phyloP scores from a whole-genome alignment of 169 alveolate species.

The Prorocentrum cordatum region DNA sequence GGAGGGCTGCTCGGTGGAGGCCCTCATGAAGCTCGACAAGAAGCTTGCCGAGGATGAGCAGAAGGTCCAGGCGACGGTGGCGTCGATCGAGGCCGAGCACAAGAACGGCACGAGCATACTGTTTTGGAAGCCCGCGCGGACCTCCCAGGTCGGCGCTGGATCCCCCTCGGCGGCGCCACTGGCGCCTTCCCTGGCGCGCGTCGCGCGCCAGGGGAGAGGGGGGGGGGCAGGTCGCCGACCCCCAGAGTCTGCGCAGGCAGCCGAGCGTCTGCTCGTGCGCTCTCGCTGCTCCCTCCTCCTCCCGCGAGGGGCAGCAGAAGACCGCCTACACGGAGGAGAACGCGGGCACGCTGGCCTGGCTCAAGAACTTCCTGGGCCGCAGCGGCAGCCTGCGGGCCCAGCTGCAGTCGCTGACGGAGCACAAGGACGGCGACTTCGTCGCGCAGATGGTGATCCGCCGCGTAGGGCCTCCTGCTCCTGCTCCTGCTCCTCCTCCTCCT shows the following conservation, averaged over 20 bases:
- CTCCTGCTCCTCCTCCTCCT: too few species aligned
- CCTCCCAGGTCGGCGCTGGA: not conserved
- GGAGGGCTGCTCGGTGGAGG: conserved; percentile 63
- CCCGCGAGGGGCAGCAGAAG: not conserved
- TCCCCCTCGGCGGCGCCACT: not conserved
- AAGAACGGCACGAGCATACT: too few species aligned
- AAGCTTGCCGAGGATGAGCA: conserved; percentile 53
- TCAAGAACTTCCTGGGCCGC: conserved; percentile 50
- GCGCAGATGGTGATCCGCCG: conserved; percentile 33
- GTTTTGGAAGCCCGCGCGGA: too few species aligned
- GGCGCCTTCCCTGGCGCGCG: not conserved
- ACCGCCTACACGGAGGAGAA: conserved; percentile 33
- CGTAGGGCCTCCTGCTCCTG: too few species aligned
- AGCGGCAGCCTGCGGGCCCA: conserved; percentile 48
- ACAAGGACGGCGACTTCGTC: conserved; percentile 35
- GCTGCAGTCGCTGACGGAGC: conserved; percentile 30
- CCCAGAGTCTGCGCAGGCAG: too few species aligned
- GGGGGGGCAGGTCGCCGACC: not conserved
- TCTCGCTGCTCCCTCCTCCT: not conserved
- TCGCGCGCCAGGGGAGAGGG: not conserved
- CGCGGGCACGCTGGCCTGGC: conserved; percentile 52
- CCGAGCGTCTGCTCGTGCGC: not conserved
- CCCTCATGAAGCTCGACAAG: conserved; percentile 35
- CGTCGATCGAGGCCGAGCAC: conserved; percentile 15
- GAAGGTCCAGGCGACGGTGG: not conserved